Evolutionary conservation across 768 basidiomycete species (phyloP).

Genomic region (Galerina marginata): DNA sequence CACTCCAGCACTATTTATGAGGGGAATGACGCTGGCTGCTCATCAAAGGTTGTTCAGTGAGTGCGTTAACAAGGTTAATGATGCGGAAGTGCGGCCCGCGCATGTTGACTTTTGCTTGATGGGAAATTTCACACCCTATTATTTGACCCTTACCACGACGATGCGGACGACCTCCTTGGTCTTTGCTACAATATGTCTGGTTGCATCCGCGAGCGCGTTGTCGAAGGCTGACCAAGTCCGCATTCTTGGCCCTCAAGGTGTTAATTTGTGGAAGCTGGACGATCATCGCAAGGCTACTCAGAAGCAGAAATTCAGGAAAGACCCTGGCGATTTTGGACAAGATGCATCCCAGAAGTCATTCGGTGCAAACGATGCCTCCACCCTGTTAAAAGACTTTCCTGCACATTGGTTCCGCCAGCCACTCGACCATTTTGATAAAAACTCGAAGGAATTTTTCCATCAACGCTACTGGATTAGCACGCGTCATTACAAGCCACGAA

Average conservation of each 20-base stretch:
- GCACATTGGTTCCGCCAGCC: constrained; percentile 83
- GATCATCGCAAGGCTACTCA: constrained; percentile 2
- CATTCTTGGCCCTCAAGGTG: constrained; percentile 56
- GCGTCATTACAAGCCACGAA: constrained; percentile 73
- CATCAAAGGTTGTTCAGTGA: too few relatives aligned
- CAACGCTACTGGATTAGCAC: constrained; percentile 95
- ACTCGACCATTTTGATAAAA: constrained; percentile 76
- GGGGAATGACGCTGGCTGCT: too few relatives aligned
- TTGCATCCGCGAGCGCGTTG: constrained; percentile 3
- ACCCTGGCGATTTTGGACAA: constrained; percentile 14
- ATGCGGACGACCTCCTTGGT: constrained; percentile 10
- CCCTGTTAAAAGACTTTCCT: constrained; percentile 46
- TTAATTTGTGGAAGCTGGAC: constrained; percentile 69
- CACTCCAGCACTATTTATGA: too few relatives aligned
- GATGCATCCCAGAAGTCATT: constrained; percentile 3
- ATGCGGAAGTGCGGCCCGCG: too few relatives aligned
- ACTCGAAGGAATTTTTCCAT: constrained; percentile 65
- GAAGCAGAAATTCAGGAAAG: constrained; percentile 20
- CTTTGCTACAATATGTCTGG: constrained; percentile 10
- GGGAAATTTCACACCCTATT: background rate
- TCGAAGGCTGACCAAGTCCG: constrained; percentile 23
- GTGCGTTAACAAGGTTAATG: too few relatives aligned
- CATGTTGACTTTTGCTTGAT: too few relatives aligned
- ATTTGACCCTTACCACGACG: background rate
- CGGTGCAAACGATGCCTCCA: background rate